Evolutionary conservation across 176 grass and related monocot genomes (phyloP), one percentile per base, ranked within the genome.

Genomic region (Oryza coarctata): DNA sequence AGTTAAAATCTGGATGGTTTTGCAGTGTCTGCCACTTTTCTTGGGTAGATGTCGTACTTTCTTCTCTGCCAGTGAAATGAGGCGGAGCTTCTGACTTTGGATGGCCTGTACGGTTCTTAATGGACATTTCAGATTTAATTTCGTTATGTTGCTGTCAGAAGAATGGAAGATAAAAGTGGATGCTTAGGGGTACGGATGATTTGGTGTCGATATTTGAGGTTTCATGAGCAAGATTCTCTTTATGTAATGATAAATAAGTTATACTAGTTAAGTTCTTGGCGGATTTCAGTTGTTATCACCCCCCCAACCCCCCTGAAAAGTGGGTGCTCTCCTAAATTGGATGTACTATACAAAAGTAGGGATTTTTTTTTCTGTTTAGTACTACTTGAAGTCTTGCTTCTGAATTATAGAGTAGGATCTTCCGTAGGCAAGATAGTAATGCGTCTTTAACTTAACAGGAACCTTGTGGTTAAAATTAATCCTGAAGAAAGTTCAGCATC

Each of bases 401-500:
- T 33, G 22, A 80, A 68, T 68, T 30, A 76, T 61, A 38, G 33
- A 66, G 34, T 41, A 20, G 10, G 31, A 38, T 29, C 11, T 82
- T 63, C 57, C 8, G 15, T 15, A 29, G 14, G 44, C 14, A 60
- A 61, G 65, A 60, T 36, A n/a, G 44, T 84, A 69, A n/a, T 52
- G 14, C 4, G 43, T 45, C 14, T 55, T 22, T 22, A 62, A 63
- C 32, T 79, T 86, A 31, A 22, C 33, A 65, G n/a, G 14, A 52
- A 38, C 60, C 9, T 22, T 78, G 41, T 35, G 5, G 82, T 68
- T 83, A 62, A 52, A 83, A 74, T n/a, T 67, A 36, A 14, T 69
- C 43, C 44, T 68, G 35, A 70, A 60, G 20, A 52, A 57, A 36
- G 20, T 45, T 30, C 2, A 12, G 23, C 50, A 2, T 63, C 15